Evolutionary conservation across 805 yeast species (phyloP), one percentile per base, ranked within the genome.

Genomic region (Wickerhamomyces kurtzmanii): DNA sequence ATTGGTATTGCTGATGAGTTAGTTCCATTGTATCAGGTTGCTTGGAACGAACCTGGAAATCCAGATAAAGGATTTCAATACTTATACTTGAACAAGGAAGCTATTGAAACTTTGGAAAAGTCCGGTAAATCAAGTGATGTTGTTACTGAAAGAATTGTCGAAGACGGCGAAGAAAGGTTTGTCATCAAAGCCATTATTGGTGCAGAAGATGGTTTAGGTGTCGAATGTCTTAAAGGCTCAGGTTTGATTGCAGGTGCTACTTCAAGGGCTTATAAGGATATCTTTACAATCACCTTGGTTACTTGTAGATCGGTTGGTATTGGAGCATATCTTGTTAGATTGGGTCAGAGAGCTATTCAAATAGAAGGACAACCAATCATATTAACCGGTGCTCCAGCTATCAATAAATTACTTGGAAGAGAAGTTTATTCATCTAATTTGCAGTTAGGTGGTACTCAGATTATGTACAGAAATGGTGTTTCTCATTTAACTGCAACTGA

Each of bases 221-320:
- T 91, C 34, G 99, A 91, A 60, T 91, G 96, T 71, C 75, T 91
- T 59, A 77, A 78, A 61, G 99, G 99, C 22, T 89, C 97, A 31
- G 99, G 97, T 63, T 68, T 91, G 50, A 91, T 91, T 62, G 99
- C 99, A 14, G 99, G 99, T 59, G 95, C 94, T 17, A 91, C 99
- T 26, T 83, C 96, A 9, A 78, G 85, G 55, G 98, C 98, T 13
- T 91, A 91, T 73, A 82, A 83, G 55, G 99, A 91, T 52, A 91
- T 91, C 38, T 91, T 91, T 67, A 91, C 99, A 13, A 75, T 87
- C 34, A 89, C 98, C n/a, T 68, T 91, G 55, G 98, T 91, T 31
- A 91, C 98, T n/a, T 87, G 97, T 65, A 79, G 99, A 70, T 87
- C 97, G 29, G 99, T 91, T 48, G 99, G 99, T 78, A 91, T 91